Conservation (phyloP, 1,139 yeast species). For the Saccharomycopsis hybrid region DNA sequence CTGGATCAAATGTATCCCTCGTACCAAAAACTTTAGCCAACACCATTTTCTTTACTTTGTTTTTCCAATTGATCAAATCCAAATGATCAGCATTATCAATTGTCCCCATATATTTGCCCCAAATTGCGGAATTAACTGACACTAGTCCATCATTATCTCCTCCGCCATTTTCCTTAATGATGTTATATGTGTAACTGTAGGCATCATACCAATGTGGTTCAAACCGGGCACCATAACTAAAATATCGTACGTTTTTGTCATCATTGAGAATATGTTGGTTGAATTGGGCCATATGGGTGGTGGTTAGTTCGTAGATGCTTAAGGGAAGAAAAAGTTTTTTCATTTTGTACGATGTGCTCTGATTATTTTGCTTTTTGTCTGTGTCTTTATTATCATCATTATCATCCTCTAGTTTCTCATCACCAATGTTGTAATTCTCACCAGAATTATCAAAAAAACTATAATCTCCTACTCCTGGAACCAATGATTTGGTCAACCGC, state of each 20-base stretch:
- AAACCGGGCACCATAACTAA: conserved; percentile 77
- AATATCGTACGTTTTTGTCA: conserved; percentile 61
- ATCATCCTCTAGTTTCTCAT: no score
- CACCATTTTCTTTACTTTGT: conserved; percentile 39
- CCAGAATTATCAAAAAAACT: no score
- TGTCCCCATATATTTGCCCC: conserved; percentile 84
- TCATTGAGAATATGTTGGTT: conserved; percentile 48
- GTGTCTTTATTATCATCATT: no score
- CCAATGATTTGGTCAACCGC: not conserved
- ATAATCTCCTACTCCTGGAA: no score
- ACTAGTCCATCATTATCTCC: conserved; percentile 83
- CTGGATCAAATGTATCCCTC: conserved; percentile 55
- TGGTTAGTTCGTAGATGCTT: conserved; percentile 56
- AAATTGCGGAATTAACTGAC: conserved; percentile 66
- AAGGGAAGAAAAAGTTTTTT: not conserved
- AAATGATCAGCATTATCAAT: conserved; percentile 75
- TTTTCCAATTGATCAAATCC: conserved; percentile 80
- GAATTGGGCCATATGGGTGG: conserved; percentile 45
- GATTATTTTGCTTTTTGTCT: no score
- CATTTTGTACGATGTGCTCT: no score
- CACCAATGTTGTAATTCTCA: no score
- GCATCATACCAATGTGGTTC: conserved; percentile 56
- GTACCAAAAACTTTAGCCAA: conserved; percentile 24
- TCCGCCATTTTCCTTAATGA: conserved; percentile 39
- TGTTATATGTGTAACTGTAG: conserved; percentile 56